Conservation (phyloP, 768 basidiomycete species). For the Tylopilus vinaceipallidus region DNA sequence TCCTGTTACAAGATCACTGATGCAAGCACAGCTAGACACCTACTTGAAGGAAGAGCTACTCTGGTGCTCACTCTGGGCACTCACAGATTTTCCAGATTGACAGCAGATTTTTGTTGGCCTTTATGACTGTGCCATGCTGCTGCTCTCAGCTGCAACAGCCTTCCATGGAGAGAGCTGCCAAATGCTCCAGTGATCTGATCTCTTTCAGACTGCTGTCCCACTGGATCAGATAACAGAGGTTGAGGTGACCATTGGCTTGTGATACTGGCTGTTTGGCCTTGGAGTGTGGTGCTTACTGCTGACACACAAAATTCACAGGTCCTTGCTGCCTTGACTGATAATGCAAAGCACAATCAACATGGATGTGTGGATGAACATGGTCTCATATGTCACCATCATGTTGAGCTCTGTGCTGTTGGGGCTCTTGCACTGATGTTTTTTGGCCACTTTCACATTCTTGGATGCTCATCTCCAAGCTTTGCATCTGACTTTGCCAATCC, state of each 20-base stretch:
- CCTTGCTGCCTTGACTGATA: slow-evolving; percentile 27
- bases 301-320: no score
- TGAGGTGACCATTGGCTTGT: no score
- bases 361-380: slow-evolving; percentile 34
- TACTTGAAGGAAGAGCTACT: neutral
- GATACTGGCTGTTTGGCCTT: no score
- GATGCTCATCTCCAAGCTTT: slow-evolving; percentile 20
- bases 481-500: slow-evolving; percentile 26
- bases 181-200: slow-evolving; percentile 5
- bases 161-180: neutral
- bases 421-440: slow-evolving; percentile 30
- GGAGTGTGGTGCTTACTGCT: neutral
- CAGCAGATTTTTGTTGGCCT: slow-evolving; percentile 1
- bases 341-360: slow-evolving; percentile 32
- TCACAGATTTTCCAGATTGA: neutral
- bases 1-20: neutral
- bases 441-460: slow-evolving; percentile 30
- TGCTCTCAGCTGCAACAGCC: neutral
- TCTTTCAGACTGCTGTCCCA: neutral
- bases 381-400: slow-evolving; percentile 26
- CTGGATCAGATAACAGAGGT: neutral
- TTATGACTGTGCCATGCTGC: neutral
- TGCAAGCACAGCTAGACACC: neutral
- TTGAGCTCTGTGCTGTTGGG: slow-evolving; percentile 32
- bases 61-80: slow-evolving; percentile 1